These are phyloP conservation scores for Phalaenopsis hybrid DNA, from an alignment of 116 monocot species.

Conservation along the genomic window DNA sequence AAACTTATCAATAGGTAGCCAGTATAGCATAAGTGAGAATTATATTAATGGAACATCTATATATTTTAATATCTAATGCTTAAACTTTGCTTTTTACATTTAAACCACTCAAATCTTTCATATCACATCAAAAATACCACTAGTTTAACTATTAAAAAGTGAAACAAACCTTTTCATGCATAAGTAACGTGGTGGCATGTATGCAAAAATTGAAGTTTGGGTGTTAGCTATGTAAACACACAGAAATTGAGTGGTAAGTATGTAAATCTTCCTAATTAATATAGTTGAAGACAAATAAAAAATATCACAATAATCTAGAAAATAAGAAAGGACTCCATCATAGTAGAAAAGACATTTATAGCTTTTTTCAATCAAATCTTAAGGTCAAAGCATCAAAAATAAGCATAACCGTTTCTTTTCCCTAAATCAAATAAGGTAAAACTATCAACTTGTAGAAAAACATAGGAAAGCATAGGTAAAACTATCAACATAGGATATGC, in stretches of 20 bases:
- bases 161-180: no score
- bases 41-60: background rate
- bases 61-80: no score
- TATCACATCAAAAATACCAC: no score
- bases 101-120: no score
- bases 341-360: background rate
- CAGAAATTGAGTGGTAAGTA: no score
- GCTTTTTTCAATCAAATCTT: background rate
- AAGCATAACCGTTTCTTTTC: background rate
- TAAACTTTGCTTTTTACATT: no score
- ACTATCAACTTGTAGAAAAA: background rate
- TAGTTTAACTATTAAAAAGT: no score
- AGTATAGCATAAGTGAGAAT: background rate
- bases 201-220: no score
- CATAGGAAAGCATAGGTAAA: background rate
- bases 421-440: background rate
- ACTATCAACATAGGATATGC: background rate
- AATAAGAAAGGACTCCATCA: background rate
- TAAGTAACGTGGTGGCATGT: no score
- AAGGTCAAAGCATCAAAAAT: background rate
- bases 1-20: background rate
- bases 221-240: no score
- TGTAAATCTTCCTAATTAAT: background rate
- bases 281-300: background rate
- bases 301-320: background rate